Conservation (phyloP, 805 yeast genomes). For the Cyberlindnera euphorbiae region DNA sequence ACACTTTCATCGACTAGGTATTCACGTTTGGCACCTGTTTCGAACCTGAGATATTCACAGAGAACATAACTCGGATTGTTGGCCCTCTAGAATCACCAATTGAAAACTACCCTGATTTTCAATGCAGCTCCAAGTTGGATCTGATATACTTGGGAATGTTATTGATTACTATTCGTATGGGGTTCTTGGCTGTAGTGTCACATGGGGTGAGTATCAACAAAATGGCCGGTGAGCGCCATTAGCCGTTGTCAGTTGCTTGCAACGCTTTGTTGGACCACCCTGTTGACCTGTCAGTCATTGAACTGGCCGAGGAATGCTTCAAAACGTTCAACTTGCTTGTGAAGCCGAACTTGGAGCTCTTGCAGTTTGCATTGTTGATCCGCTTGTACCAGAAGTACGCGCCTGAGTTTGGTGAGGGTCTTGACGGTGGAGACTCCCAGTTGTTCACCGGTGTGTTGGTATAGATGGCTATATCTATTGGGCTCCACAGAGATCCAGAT, state of each 20-base stretch:
- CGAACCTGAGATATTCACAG: neutral
- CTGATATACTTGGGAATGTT: slow-evolving; percentile 5
- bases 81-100: slow-evolving; percentile 4
- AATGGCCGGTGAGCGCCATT: neutral
- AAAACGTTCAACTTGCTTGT: slow-evolving; percentile 9
- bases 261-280: slow-evolving; percentile 1
- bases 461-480: slow-evolving; percentile 50
- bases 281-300: slow-evolving; percentile 8
- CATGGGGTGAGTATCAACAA: neutral
- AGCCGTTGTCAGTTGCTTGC: too few relatives aligned
- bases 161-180: slow-evolving; percentile 3
- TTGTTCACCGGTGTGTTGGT: slow-evolving; percentile 42
- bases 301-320: slow-evolving; percentile 13
- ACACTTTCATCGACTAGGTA: slow-evolving; percentile 1
- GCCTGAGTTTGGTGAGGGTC: slow-evolving; percentile 54
- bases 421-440: slow-evolving; percentile 45
- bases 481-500: slow-evolving; percentile 52
- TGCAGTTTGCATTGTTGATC: slow-evolving; percentile 48
- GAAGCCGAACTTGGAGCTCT: slow-evolving; percentile 31
- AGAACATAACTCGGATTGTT: neutral
- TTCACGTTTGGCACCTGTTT: slow-evolving; percentile 2
- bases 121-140: neutral
- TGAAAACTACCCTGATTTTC: slow-evolving; percentile 1
- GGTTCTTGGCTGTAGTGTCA: slow-evolving; percentile 4
- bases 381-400: slow-evolving; percentile 43